Evolutionary conservation across 1,284 basidiomycete genomes (phyloP).

Genomic region (Pseudozyma sp.): DNA sequence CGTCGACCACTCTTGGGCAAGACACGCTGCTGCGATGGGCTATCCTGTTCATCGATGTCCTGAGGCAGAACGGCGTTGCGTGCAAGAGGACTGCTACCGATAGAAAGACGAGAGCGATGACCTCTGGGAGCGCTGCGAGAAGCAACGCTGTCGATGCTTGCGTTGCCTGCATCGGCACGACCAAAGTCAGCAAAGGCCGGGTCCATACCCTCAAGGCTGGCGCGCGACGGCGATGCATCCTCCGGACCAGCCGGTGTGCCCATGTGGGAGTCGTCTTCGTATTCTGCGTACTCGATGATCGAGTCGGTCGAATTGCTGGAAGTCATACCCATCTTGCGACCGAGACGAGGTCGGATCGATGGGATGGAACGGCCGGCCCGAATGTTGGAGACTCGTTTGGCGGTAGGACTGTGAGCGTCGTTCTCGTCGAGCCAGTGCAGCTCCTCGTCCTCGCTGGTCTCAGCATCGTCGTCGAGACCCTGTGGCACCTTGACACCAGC

Average conservation of each 20-base stretch:
- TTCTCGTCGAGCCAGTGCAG: slow-evolving; percentile 37
- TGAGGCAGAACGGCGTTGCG: slow-evolving; percentile 29
- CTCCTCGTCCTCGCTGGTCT: slow-evolving; percentile 58
- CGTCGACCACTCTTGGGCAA: slow-evolving; percentile 39
- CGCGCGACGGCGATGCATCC: slow-evolving; percentile 48
- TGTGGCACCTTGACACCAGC: slow-evolving; percentile 56
- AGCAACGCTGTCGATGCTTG: slow-evolving; percentile 31
- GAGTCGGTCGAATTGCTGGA: slow-evolving; percentile 52
- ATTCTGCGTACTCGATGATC: slow-evolving; percentile 45
- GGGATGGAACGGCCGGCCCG: slow-evolving; percentile 31
- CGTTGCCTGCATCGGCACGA: slow-evolving; percentile 31
- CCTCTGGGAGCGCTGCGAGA: slow-evolving; percentile 18
- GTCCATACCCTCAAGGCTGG: slow-evolving; percentile 58
- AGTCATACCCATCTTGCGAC: slow-evolving; percentile 40
- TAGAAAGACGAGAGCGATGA: slow-evolving; percentile 42
- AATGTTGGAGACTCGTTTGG: slow-evolving; percentile 24
- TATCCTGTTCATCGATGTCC: slow-evolving; percentile 25
- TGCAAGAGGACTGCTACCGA: slow-evolving; percentile 55
- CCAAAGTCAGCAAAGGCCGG: slow-evolving; percentile 54
- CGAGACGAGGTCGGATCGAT: slow-evolving; percentile 32
- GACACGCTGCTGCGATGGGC: slow-evolving; percentile 22
- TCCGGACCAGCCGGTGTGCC: slow-evolving; percentile 34
- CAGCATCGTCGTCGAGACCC: slow-evolving; percentile 52
- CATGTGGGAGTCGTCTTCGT: slow-evolving; percentile 35
- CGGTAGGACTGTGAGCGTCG: slow-evolving; percentile 39